Evolutionary conservation across 768 basidiomycete genomes (phyloP).

Genomic region (Russula foetens): DNA sequence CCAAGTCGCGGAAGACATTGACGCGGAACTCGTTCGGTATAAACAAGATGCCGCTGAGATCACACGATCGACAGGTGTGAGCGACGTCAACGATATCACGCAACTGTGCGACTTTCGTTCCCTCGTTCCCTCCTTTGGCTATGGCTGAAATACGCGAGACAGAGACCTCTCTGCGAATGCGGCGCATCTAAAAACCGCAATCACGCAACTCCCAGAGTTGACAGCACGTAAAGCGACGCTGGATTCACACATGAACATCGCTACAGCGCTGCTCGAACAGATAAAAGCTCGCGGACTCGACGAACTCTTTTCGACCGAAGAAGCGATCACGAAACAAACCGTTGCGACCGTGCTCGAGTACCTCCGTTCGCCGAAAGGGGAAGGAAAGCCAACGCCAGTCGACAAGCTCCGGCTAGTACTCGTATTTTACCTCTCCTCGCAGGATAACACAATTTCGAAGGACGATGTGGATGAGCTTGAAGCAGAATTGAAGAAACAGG

Average conservation of each 20-base stretch:
- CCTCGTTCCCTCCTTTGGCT: not conserved
- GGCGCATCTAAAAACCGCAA: slow-evolving; percentile 90
- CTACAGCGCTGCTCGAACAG: slow-evolving; percentile 87
- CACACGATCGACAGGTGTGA: slow-evolving; percentile 91
- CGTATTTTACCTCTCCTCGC: slow-evolving; percentile 88
- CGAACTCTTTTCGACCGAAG: slow-evolving; percentile 96
- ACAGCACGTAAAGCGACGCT: slow-evolving; percentile 95
- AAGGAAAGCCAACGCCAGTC: slow-evolving; percentile 54
- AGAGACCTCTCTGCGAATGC: slow-evolving; percentile 92
- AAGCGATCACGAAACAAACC: slow-evolving; percentile 82
- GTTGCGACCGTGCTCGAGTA: slow-evolving; percentile 75
- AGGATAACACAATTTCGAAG: slow-evolving; percentile 72
- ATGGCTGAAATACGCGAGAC: not conserved
- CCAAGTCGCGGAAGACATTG: slow-evolving; percentile 96
- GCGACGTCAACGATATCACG: slow-evolving; percentile 89
- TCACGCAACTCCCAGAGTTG: slow-evolving; percentile 92
- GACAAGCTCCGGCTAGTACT: slow-evolving; percentile 93
- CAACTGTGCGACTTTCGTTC: slow-evolving; percentile 63
- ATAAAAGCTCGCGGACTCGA: slow-evolving; percentile 94
- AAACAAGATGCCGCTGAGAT: slow-evolving; percentile 97
- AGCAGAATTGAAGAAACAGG: slow-evolving; percentile 73
- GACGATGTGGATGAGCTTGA: slow-evolving; percentile 87
- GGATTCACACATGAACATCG: slow-evolving; percentile 99
- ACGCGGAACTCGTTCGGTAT: slow-evolving; percentile 81
- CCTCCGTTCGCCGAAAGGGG: slow-evolving; percentile 65